Evolutionary conservation across 169 alveolate genomes (phyloP).

Genomic region (Plasmodium knowlesi): DNA sequence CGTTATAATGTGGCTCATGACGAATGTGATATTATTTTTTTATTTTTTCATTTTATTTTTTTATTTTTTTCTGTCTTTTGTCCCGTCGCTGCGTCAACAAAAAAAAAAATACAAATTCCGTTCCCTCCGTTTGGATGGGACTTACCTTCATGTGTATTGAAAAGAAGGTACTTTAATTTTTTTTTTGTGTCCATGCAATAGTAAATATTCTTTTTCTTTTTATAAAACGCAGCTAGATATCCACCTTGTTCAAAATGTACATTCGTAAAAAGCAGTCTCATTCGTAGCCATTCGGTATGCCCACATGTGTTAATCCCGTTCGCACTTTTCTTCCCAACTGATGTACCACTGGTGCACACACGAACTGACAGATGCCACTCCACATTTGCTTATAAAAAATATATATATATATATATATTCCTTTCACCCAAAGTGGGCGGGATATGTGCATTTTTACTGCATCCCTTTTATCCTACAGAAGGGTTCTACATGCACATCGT

Average conservation of each 20-base stretch:
- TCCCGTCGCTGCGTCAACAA: neutral
- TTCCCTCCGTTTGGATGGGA: neutral
- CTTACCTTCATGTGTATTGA: neutral
- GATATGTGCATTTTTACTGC: neutral
- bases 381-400: neutral
- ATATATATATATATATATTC: too few species aligned
- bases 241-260: neutral
- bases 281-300: neutral
- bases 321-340: too few species aligned
- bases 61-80: neutral
- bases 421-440: neutral
- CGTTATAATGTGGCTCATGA: neutral
- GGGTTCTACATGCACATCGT: neutral
- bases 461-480: neutral
- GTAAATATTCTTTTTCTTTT: neutral
- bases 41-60: neutral
- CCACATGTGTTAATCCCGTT: neutral
- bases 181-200: neutral
- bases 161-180: neutral
- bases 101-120: neutral
- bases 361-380: neutral
- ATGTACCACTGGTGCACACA: neutral
- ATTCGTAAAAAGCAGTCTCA: neutral
- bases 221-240: neutral
- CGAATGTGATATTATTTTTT: neutral